Evolutionary conservation across 1,139 yeast genomes (phyloP), one percentile per base, ranked within the genome.

Genomic region (Sugiyamaella japonica): DNA sequence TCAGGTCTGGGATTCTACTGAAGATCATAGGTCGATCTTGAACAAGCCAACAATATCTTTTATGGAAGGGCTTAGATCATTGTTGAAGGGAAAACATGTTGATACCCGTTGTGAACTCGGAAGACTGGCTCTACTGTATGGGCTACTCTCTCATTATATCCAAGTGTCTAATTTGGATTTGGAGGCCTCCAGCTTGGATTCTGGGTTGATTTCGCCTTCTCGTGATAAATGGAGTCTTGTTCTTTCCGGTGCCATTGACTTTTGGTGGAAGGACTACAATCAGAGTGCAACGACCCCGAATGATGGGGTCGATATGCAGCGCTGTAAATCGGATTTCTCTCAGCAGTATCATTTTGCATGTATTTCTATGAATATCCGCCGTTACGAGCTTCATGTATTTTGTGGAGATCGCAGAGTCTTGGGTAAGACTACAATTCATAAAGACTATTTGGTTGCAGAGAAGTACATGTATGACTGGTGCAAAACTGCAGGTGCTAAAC

Each of bases 371-470:
- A 39, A 34, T 13, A 34, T 48, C 28, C 38, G 39, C 10, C 88
- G 86, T 59, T 85, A 86, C 68, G 95, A 88, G 68, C 80, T 86
- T 54, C 86, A 85, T 49, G 84, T 86, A 12, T 84, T 76, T 67
- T 84, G 89, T 13, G 96, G 96, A 1, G 86, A 89, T 1, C 90
- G 91, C 1, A 83, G 85, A 66, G 79, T 89, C 63, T 84, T 86
- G 83, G 86, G 86, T 66, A 91, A 85, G 16, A 76, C 76, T 53
- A 86, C 89, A 1, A 50, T 93, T 82, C 63, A 77, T 79, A 61
- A 73, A 73, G 55, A 73, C 78, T 29, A 87, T 82, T 5, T 80
- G 77, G 61, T 73, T 74, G 39, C 81, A 82, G 64, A 55, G 23
- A 55, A 53, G 45, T 55, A 57, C 40, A 56, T 58, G 48, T 40